phyloP scores from a whole-genome alignment of 2,329 filamentous ascomycete species.

The Pezicula neosporulosa region DNA sequence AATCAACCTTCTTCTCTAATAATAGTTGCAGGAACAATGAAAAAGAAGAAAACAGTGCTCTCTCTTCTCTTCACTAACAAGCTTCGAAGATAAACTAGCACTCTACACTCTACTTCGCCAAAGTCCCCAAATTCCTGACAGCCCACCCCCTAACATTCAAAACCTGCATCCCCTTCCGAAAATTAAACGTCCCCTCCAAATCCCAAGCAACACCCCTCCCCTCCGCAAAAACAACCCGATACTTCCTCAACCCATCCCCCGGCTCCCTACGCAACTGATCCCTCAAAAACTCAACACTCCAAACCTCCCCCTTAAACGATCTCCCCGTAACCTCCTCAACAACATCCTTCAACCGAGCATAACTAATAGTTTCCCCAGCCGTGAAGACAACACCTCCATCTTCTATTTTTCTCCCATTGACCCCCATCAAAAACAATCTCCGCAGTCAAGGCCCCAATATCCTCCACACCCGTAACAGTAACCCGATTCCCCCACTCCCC shows the following conservation, averaged over 20 bases:
- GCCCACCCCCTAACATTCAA: conserved; percentile 51
- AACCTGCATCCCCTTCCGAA: conserved; percentile 49
- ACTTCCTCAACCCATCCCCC: conserved; percentile 50
- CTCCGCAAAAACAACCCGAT: conserved; percentile 57
- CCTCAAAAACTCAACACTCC: conserved; percentile 42
- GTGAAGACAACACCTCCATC: conserved; percentile 50
- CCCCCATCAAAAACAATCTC: conserved; percentile 43
- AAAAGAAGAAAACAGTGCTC: no score
- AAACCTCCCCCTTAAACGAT: conserved; percentile 45
- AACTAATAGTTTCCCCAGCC: conserved; percentile 61
- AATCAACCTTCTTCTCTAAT: no score
- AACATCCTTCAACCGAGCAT: conserved; percentile 48
- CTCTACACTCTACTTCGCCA: no score
- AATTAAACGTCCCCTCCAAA: conserved; percentile 34
- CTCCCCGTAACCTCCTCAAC: conserved; percentile 41
- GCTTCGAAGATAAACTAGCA: no score
- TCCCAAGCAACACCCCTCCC: conserved; percentile 35
- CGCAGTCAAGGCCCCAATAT: conserved; percentile 61
- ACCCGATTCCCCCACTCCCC: conserved; percentile 59
- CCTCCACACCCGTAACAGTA: conserved; percentile 57
- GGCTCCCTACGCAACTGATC: conserved; percentile 43
- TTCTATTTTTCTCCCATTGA: no score
- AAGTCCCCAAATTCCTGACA: conserved; percentile 28
- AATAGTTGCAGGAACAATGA: no score
- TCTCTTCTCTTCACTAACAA: no score